Conservation (phyloP, 306 rosid species). For the Mimosa pudica region DNA sequence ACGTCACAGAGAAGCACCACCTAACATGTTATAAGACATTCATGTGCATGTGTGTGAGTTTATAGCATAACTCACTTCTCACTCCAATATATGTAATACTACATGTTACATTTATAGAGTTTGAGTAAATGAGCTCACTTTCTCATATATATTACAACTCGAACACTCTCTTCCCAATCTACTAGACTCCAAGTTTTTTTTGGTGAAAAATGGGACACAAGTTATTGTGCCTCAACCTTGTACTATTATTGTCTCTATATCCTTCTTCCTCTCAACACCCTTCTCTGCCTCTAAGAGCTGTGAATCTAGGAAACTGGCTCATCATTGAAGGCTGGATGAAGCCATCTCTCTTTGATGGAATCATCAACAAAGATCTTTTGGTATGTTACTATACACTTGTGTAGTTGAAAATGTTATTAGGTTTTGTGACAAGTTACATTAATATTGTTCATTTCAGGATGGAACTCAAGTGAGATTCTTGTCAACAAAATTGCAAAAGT, state of each 20-base stretch:
- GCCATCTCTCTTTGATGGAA: slow-evolving; percentile 61
- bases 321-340: slow-evolving; percentile 75
- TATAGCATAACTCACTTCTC: not conserved
- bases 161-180: not conserved
- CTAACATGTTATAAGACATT: not conserved
- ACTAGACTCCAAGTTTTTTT: not conserved
- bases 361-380: slow-evolving; percentile 63
- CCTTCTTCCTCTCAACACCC: slow-evolving; percentile 35
- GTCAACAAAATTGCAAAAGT: slow-evolving; percentile 55
- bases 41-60: not conserved
- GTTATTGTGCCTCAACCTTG: slow-evolving; percentile 22
- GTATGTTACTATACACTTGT: slow-evolving; percentile 33
- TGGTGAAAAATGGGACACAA: slow-evolving; percentile 27
- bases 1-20: not conserved
- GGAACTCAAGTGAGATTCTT: slow-evolving; percentile 64
- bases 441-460: slow-evolving; percentile 48
- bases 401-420: not conserved
- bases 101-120: not conserved
- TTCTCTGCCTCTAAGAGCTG: slow-evolving; percentile 59
- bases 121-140: not conserved
- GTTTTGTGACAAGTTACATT: not conserved
- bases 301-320: slow-evolving; percentile 72
- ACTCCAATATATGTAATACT: not conserved
- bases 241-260: slow-evolving; percentile 16
- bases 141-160: not conserved